A percentile compares a stretch with the other conserved stretches of the same genome.
These are phyloP conservation scores for Cornus florida DNA, from an alignment of 148 eudicot species.

Conservation along the genomic window DNA sequence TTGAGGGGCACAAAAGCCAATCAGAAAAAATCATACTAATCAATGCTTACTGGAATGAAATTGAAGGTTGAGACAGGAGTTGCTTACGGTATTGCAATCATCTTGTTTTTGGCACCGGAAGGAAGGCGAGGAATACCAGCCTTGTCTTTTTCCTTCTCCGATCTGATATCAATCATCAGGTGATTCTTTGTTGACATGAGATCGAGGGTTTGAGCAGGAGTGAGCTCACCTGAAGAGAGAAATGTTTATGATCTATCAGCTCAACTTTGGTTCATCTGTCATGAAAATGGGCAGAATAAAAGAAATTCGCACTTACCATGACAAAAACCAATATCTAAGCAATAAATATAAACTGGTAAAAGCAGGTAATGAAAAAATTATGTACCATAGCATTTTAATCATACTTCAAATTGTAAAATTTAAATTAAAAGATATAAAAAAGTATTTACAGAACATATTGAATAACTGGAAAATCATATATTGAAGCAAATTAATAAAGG, in stretches of 20 bases:
- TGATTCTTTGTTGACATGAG: slow-evolving; percentile 64
- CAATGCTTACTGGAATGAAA: neutral
- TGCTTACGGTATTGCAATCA: slow-evolving; percentile 88
- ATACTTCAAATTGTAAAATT: neutral
- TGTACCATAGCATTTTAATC: neutral
- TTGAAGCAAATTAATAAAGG: too few species aligned
- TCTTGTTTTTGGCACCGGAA: slow-evolving; percentile 71
- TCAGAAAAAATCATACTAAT: neutral
- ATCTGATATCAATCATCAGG: slow-evolving; percentile 75
- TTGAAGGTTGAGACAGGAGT: neutral
- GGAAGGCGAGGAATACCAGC: slow-evolving; percentile 94
- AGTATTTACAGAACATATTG: neutral
- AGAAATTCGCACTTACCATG: neutral
- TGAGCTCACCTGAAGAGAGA: slow-evolving; percentile 56
- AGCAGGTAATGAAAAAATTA: neutral
- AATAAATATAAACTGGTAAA: neutral
- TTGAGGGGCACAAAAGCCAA: neutral
- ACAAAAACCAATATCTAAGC: neutral
- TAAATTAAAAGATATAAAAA: neutral
- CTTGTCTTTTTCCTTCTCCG: slow-evolving; percentile 92
- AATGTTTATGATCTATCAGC: neutral
- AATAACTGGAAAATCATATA: too few species aligned
- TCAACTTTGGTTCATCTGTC: neutral
- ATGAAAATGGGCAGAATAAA: neutral
- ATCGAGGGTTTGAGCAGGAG: slow-evolving; percentile 93